These are phyloP conservation scores for Hirschioporus abietinus DNA, from an alignment of 768 basidiomycete genomes.

Conservation along the genomic window DNA sequence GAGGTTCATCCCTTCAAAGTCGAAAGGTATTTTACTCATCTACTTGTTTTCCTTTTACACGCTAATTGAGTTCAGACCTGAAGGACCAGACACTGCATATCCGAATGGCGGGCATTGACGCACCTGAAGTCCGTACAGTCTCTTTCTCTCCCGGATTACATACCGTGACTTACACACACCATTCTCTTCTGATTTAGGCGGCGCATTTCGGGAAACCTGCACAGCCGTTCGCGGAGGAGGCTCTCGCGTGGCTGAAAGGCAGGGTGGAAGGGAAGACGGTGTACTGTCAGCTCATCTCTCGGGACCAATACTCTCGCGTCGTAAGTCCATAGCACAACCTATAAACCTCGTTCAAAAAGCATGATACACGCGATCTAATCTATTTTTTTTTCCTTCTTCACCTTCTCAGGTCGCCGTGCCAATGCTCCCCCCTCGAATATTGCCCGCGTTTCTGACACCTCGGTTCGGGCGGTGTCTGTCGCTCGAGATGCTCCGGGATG, in stretches of 20 bases:
- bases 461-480: constrained; percentile 45
- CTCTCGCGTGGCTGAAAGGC: constrained; percentile 62
- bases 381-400: neutral
- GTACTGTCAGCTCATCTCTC: constrained; percentile 64
- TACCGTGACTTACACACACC: too few relatives aligned
- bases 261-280: constrained; percentile 53
- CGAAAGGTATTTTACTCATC: constrained; percentile 42
- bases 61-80: constrained; percentile 43
- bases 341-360: too few relatives aligned
- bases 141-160: too few relatives aligned
- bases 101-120: constrained; percentile 87
- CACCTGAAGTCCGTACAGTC: constrained; percentile 82
- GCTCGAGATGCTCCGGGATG: constrained; percentile 73
- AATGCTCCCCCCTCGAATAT: constrained; percentile 43
- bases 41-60: neutral
- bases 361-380: neutral
- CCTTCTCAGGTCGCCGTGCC: constrained; percentile 60
- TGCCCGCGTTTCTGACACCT: constrained; percentile 40
- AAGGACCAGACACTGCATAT: constrained; percentile 82
- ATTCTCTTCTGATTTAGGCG: constrained; percentile 34
- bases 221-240: constrained; percentile 73
- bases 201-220: constrained; percentile 79
- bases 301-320: constrained; percentile 81
- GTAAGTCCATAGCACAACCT: constrained; percentile 39
- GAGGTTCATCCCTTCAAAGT: constrained; percentile 50